A percentile compares a stretch with the other conserved stretches of the same genome.
Conservation (phyloP, 2,329 filamentous ascomycete genomes). For the Cytospora mali region DNA sequence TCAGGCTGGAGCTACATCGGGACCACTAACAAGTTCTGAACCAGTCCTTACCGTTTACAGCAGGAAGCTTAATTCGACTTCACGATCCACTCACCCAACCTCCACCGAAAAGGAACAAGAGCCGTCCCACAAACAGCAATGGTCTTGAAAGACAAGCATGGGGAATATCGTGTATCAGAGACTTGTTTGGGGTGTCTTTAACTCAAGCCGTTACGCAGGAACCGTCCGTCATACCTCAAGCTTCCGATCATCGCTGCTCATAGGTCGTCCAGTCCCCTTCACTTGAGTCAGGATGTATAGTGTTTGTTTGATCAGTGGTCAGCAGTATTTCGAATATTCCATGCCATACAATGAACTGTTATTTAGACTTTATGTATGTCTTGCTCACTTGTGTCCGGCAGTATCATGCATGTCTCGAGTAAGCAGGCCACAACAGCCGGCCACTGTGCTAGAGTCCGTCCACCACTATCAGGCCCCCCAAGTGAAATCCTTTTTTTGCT, state of each 20-base stretch:
- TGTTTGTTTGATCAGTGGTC: not conserved
- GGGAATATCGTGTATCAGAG: not conserved
- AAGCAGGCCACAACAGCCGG: not conserved
- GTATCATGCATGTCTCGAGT: not conserved
- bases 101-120: not conserved
- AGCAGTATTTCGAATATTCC: not conserved
- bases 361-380: not conserved
- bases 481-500: not conserved
- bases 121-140: too few relatives aligned
- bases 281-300: not conserved
- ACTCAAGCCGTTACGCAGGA: not conserved
- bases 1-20: not conserved
- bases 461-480: not conserved
- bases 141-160: not conserved
- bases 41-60: not conserved
- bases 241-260: not conserved
- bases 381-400: not conserved
- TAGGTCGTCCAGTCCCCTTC: not conserved
- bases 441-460: not conserved
- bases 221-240: not conserved
- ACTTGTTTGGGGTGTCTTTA: not conserved
- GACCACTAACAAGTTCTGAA: slow-evolving; percentile 9
- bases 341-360: not conserved
- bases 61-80: slow-evolving; percentile 18
- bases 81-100: not conserved